phyloP scores from a whole-genome alignment of 305 asterid genomes.

The Solanum aculeatissimum region DNA sequence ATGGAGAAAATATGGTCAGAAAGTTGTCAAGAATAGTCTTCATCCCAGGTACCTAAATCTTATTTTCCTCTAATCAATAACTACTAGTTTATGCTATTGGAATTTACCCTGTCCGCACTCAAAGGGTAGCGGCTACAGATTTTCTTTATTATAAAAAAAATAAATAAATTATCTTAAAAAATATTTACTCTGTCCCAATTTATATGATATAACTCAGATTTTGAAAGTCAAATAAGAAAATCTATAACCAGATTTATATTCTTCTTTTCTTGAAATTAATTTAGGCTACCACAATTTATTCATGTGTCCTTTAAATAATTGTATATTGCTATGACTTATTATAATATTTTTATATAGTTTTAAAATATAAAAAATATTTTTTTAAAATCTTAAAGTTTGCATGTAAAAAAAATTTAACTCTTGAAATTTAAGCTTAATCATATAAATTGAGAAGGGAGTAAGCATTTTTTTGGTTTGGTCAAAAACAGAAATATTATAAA shows the following conservation, averaged over 20 bases:
- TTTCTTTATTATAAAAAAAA: too few relatives aligned
- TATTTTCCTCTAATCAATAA: not conserved
- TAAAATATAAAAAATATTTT: not conserved
- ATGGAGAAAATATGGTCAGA: slow-evolving; percentile 97
- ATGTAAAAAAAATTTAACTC: too few relatives aligned
- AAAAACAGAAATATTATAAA: not conserved
- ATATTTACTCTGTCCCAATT: not conserved
- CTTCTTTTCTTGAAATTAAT: too few relatives aligned
- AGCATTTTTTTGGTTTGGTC: not conserved
- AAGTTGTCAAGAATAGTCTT: slow-evolving; percentile 91
- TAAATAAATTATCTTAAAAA: not conserved
- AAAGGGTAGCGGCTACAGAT: too few relatives aligned
- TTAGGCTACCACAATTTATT: not conserved
- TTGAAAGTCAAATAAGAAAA: not conserved
- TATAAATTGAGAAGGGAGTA: not conserved
- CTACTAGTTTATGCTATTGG: not conserved
- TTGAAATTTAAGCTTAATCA: too few relatives aligned
- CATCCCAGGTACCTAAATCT: slow-evolving; percentile 60
- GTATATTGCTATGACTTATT: not conserved
- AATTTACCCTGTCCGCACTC: too few relatives aligned
- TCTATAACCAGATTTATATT: too few relatives aligned
- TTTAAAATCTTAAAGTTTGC: too few relatives aligned
- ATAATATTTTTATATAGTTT: not conserved
- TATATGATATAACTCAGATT: not conserved
- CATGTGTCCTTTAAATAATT: not conserved